Conservation (phyloP, 2,329 filamentous ascomycete genomes). For the Aspergillus chevalieri region DNA sequence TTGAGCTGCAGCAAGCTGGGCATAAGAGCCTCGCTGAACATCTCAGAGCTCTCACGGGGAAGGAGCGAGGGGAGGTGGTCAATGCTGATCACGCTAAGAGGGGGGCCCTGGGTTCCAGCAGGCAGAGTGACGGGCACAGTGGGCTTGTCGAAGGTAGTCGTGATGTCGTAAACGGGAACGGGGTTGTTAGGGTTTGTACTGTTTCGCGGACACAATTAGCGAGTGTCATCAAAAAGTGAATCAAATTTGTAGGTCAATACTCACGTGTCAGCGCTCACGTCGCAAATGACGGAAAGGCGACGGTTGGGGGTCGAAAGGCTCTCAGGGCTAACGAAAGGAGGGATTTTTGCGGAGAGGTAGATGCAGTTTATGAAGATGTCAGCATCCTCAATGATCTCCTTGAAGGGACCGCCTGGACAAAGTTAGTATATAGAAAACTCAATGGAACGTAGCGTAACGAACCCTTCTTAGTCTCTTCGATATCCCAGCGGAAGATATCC, state of each 20-base stretch:
- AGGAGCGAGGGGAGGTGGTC: slow-evolving; percentile 79
- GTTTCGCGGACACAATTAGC: neutral
- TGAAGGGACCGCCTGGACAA: slow-evolving; percentile 60
- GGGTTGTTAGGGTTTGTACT: slow-evolving; percentile 46
- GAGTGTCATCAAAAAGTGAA: neutral
- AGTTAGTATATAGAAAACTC: slow-evolving; percentile 6
- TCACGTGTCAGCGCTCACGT: slow-evolving; percentile 52
- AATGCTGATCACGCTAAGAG: slow-evolving; percentile 76
- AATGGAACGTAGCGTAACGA: slow-evolving; percentile 2
- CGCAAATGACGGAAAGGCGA: slow-evolving; percentile 72
- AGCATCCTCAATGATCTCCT: slow-evolving; percentile 62
- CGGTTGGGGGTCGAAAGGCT: slow-evolving; percentile 62
- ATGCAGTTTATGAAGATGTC: slow-evolving; percentile 85
- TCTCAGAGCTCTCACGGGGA: slow-evolving; percentile 79
- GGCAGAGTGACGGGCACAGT: slow-evolving; percentile 63
- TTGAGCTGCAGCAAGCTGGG: slow-evolving; percentile 73
- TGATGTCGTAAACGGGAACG: slow-evolving; percentile 70
- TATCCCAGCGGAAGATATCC: slow-evolving; percentile 69
- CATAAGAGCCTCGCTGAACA: slow-evolving; percentile 71
- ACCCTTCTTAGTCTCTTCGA: slow-evolving; percentile 68
- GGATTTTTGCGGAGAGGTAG: slow-evolving; percentile 72
- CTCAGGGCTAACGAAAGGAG: slow-evolving; percentile 70
- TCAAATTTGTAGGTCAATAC: slow-evolving; percentile 5
- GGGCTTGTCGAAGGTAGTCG: slow-evolving; percentile 83
- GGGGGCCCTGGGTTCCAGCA: slow-evolving; percentile 49